These are phyloP conservation scores for Phytophthora kernoviae DNA, from an alignment of 352 stramenopile genomes.

Conservation along the genomic window DNA sequence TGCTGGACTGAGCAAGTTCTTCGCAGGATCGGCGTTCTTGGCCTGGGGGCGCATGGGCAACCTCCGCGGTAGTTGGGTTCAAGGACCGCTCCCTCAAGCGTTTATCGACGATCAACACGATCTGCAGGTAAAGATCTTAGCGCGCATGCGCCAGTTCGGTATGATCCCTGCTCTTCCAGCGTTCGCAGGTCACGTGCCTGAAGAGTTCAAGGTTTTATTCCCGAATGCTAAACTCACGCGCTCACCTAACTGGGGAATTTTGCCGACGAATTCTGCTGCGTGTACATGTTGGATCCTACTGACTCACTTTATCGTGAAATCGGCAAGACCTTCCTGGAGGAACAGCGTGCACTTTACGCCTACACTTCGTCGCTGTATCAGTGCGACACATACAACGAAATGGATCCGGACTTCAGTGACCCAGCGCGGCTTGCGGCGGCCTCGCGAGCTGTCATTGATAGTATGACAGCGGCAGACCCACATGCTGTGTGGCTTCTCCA, in stretches of 20 bases:
- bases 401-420: conserved; percentile 75
- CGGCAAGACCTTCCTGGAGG: conserved; percentile 76
- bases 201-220: conserved; percentile 78
- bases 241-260: conserved; percentile 83
- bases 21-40: conserved; percentile 87
- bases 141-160: conserved; percentile 82
- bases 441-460: conserved; percentile 73
- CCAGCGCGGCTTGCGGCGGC: conserved; percentile 46
- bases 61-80: conserved; percentile 84
- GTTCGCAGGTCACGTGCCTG: conserved; percentile 89
- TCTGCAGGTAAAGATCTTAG: conserved; percentile 84
- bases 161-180: conserved; percentile 91
- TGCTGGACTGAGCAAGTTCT: conserved; percentile 86
- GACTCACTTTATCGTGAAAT: conserved; percentile 88
- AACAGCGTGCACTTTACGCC: conserved; percentile 61
- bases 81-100: conserved; percentile 77
- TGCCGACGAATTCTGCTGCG: conserved; percentile 81
- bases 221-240: conserved; percentile 79
- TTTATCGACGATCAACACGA: conserved; percentile 86
- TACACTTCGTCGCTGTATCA: conserved; percentile 84
- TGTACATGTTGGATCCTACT: conserved; percentile 81
- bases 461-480: conserved; percentile 69
- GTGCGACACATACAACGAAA: conserved; percentile 86
- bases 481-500: conserved; percentile 87
- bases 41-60: conserved; percentile 92